Conservation (phyloP, 345 rosid species). For the Schrenkiella parvula region DNA sequence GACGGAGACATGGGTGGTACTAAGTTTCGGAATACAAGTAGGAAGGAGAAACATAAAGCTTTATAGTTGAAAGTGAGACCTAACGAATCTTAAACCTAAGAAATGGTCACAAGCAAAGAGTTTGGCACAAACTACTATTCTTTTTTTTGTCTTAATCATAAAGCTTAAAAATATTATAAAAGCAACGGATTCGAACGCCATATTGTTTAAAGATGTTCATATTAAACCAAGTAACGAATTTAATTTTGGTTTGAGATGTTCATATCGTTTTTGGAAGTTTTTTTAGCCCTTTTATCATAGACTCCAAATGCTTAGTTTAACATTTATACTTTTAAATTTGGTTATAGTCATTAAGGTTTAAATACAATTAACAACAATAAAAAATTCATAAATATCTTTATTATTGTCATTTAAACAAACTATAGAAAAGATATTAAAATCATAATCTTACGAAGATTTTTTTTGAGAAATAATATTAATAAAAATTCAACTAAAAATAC, state of each 20-base stretch:
- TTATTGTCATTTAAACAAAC: no score
- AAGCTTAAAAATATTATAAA: not conserved
- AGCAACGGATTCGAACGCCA: no score
- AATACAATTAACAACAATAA: no score
- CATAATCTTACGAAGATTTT: no score
- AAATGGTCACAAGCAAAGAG: conserved; percentile 17
- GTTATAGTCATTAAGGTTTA: no score
- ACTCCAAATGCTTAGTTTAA: no score
- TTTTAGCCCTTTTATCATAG: not conserved
- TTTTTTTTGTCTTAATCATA: not conserved
- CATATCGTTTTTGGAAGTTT: not conserved
- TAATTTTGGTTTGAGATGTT: not conserved
- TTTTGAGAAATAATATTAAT: no score
- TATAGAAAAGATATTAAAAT: no score
- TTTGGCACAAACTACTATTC: conserved; percentile 23
- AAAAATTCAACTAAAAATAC: no score
- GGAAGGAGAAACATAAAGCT: conserved; percentile 25
- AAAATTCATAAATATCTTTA: no score
- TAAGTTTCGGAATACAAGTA: conserved; percentile 21
- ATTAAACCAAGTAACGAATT: not conserved
- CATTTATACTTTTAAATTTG: no score
- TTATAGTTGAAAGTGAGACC: conserved; percentile 24
- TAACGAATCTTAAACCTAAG: conserved; percentile 15
- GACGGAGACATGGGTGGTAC: not conserved
- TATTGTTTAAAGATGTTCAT: no score